phyloP scores from a whole-genome alignment of 2,329 filamentous ascomycete species.

The Sclerotinia borealis region DNA sequence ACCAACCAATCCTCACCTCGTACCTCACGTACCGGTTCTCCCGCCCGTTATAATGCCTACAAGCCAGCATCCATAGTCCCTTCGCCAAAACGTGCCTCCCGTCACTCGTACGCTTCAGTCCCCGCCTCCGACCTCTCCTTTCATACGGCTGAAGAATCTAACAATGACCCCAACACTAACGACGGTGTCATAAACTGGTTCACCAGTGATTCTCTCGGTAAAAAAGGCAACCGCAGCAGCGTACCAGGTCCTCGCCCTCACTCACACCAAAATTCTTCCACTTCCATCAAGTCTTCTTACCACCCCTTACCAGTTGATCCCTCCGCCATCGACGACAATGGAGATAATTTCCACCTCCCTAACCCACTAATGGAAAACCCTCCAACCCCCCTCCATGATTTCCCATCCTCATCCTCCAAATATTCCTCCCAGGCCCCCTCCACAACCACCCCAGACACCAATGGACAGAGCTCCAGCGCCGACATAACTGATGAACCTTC shows the following conservation, averaged over 20 bases:
- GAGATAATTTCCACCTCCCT: constrained; percentile 36
- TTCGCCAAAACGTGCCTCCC: constrained; percentile 38
- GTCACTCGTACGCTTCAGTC: constrained; percentile 46
- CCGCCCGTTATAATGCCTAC: constrained; percentile 46
- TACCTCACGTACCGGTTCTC: constrained; percentile 49
- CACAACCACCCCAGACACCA: constrained; percentile 31
- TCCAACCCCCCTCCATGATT: constrained; percentile 30
- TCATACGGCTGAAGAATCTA: constrained; percentile 4
- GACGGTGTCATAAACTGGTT: constrained; percentile 24
- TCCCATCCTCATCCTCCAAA: constrained; percentile 21
- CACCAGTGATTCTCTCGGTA: constrained; percentile 29
- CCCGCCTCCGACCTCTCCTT: constrained; percentile 32
- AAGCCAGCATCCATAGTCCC: constrained; percentile 39
- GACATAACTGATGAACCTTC: constrained; percentile 40
- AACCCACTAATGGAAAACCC: constrained; percentile 52
- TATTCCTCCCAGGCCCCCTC: constrained; percentile 34
- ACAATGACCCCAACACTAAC: neutral
- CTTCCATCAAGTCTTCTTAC: constrained; percentile 18
- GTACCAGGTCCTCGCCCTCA: constrained; percentile 25
- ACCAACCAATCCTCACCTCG: constrained; percentile 47
- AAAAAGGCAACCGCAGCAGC: constrained; percentile 8
- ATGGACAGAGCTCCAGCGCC: constrained; percentile 37
- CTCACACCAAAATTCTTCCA: constrained; percentile 21
- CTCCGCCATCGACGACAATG: constrained; percentile 33
- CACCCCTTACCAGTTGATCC: constrained; percentile 19